A percentile compares a stretch with the other conserved stretches of the same genome.
Evolutionary conservation across 768 basidiomycete genomes (phyloP).

Genomic region (Tulasnella calospora): DNA sequence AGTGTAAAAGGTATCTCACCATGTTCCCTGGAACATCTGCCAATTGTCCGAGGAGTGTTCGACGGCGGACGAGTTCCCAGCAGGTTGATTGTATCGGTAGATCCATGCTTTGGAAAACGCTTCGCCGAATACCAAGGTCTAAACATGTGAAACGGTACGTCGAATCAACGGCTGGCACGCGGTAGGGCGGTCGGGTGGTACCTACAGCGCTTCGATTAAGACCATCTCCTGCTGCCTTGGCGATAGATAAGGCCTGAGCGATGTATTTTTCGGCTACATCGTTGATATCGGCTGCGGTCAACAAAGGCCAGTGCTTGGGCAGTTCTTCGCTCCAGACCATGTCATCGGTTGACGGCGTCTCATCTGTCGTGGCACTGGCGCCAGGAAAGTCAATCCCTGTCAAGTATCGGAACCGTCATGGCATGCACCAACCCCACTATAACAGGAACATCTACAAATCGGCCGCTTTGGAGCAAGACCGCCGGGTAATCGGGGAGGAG

Average conservation of each 20-base stretch:
- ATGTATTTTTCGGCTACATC: background rate
- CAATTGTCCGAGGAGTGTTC: conserved; percentile 19
- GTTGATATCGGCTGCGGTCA: background rate
- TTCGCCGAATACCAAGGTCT: background rate
- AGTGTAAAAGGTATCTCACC: background rate
- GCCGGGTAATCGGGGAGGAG: conserved; percentile 52
- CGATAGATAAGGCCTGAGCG: background rate
- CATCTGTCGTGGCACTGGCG: conserved; percentile 42
- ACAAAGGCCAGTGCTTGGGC: background rate
- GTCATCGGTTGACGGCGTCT: conserved; percentile 38
- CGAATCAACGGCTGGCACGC: background rate
- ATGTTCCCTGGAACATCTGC: conserved; percentile 4
- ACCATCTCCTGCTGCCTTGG: background rate
- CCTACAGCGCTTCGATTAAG: conserved; percentile 11
- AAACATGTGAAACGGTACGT: background rate
- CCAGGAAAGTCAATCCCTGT: conserved; percentile 28
- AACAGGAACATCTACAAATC: conserved; percentile 50
- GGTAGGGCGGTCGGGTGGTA: background rate
- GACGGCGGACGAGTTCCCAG: background rate
- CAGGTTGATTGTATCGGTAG: conserved; percentile 20
- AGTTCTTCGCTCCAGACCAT: background rate
- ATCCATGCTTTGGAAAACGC: background rate
- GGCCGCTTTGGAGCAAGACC: conserved; percentile 42
- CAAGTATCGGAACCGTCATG: background rate
- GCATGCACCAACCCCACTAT: conserved; percentile 48